Base-by-base conservation (phyloP, 306 rosid species). In the Rosa multiflora region DNA sequence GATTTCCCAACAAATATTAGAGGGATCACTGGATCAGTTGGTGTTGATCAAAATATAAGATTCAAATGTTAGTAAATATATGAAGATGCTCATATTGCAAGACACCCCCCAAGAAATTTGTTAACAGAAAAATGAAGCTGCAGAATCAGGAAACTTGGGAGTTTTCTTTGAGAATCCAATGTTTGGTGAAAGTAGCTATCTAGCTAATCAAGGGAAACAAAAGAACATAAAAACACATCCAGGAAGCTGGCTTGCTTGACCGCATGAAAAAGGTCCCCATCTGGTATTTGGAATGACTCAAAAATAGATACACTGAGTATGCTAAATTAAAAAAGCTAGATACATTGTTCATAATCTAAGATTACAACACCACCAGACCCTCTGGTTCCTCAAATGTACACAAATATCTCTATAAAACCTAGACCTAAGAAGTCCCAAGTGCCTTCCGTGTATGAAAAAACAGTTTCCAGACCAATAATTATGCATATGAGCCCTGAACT, bases 371-470 rank as follows among this genome's bases (percentile, higher is more conserved):
- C 80, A 76, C 73, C 84, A 78, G 82, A 73, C 72, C 85, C 85
- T 76, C 83, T n/a, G 73, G 83, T 78, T 83, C 77, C 85, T 82
- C 78, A 46, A 82, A 86, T 89, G 81, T 88, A 89, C 92, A 87
- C 76, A 67, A 76, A 85, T 20, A 81, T 80, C 86, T 78, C 82
- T 72, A 73, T 75, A 83, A 76, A 81, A 84, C 78, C 94, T 83
- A 48, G 39, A 68, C 73, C 84, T 73, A 78, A 67, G 62, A 72
- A n/a, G 70, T 72, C 17, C 52, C 69, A 58, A 44, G 52, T 44
- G 47, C 72, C 37, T 35, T n/a, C 10, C 73, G 12, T 56, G 69
- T 58, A 13, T 59, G 68, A 62, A 40, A 76, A 23, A 78, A 71
- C 13, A 18, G 52, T 59, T 56, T 46, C 82, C 78, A 73, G 78